Conservation (phyloP, 176 grass and related monocot species). For the Avena insularis region DNA sequence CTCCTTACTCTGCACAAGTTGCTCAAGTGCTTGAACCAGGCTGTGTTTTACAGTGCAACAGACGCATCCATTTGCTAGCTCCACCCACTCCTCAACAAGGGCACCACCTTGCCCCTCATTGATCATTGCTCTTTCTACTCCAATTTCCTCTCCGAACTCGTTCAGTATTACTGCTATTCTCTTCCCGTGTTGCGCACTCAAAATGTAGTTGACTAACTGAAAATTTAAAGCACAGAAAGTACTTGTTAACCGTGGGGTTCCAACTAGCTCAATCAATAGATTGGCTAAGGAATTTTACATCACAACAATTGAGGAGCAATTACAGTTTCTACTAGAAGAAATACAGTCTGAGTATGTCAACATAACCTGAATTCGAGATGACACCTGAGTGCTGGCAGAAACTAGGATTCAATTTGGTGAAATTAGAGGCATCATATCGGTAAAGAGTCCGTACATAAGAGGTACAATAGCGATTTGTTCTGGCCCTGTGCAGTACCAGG, state of each 20-base stretch:
- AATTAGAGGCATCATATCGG: neutral
- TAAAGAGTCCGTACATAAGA: neutral
- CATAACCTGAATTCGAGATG: conserved; percentile 19
- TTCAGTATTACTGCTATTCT: conserved; percentile 92
- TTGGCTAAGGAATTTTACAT: neutral
- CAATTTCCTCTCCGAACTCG: conserved; percentile 95
- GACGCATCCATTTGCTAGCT: conserved; percentile 94
- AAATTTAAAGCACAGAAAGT: conserved; percentile 38
- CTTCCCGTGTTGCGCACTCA: conserved; percentile 88
- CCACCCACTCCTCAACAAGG: conserved; percentile 95
- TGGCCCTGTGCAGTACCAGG: neutral
- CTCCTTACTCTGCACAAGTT: conserved; percentile 91
- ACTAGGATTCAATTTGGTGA: conserved; percentile 25
- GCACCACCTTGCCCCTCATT: conserved; percentile 92
- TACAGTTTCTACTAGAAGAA: neutral
- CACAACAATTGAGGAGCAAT: neutral
- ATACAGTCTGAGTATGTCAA: neutral
- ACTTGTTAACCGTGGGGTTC: neutral
- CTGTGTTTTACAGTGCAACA: conserved; percentile 97
- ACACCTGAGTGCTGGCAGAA: conserved; percentile 6
- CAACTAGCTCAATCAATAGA: conserved; percentile 10
- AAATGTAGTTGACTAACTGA: conserved; percentile 87
- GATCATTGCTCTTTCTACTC: conserved; percentile 97
- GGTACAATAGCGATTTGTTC: neutral
- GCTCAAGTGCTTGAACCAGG: conserved; percentile 95